Base-by-base conservation (phyloP, 768 basidiomycete genomes). In the Psilocybe cubensis region DNA sequence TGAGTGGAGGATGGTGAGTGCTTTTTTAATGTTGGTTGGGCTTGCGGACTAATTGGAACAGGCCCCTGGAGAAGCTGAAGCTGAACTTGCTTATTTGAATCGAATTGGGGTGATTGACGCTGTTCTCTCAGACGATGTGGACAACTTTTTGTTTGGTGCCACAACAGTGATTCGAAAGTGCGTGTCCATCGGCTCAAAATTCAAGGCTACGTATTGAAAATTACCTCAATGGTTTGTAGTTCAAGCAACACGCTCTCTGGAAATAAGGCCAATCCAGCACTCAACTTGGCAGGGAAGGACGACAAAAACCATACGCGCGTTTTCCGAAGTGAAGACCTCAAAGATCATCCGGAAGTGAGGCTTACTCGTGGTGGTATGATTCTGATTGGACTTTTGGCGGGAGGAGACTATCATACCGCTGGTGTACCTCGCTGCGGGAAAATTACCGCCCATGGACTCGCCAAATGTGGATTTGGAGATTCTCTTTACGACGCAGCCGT, bases 51-150 rank as follows among this genome's bases (percentile, higher is more conserved):
- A 70, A 60, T 67, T 62, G 64, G 23, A 56, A 62, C 48, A 87
- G 87, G 95, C 94, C 14, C 95, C 95, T 5, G 94, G 93, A 17
- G 96, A 97, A 72, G 96, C 96, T 0, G 96, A 98, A 70, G 95
- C 95, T 0, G 95, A 96, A 67, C 78, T 98, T 2, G 95, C 95
- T 0, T 88, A 91, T 60, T 78, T 98, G 52, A 95, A 94, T 64
- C 77, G 82, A 3, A 83, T 87, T 41, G 93, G 93, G 2, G 70
- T 90, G 51, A 90, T 98, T 54, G 96, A 98, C 67, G 92, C 88
- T 0, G 83, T 97, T 23, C 79, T 96, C 42, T 92, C 95, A 0
- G 96, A 98, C 70, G 96, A 97, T 65, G 94, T 95, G 1, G 95
- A 98, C 66, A 95, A 86, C 53, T 89, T 96, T 66, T 73, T 97